Evolutionary conservation across 768 basidiomycete species (phyloP).

Genomic region (Bullera alba): DNA sequence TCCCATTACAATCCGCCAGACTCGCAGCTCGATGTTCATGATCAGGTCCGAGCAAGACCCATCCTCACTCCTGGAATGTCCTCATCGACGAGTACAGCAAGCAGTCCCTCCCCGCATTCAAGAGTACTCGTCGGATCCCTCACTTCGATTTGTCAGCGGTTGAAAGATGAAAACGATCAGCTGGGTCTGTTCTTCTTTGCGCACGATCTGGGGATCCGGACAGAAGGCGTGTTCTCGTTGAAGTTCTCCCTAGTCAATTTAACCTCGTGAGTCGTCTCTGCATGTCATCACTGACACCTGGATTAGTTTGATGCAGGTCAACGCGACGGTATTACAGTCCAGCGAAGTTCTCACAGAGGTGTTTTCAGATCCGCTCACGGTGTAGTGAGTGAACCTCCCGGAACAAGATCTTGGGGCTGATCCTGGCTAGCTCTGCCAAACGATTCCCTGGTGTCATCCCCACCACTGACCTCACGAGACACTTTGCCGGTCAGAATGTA

Average conservation of each 20-base stretch:
- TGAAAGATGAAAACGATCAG: constrained; percentile 76
- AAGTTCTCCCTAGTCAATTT: constrained; percentile 83
- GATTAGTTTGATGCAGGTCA: not conserved
- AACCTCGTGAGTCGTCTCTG: constrained; percentile 65
- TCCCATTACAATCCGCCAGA: no score
- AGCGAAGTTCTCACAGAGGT: constrained; percentile 76
- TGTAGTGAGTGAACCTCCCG: constrained; percentile 49
- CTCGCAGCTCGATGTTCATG: no score
- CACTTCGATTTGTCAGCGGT: constrained; percentile 73
- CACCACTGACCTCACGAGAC: constrained; percentile 30
- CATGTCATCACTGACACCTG: not conserved
- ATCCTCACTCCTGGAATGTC: no score
- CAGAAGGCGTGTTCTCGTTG: constrained; percentile 83
- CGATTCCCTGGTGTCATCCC: constrained; percentile 78
- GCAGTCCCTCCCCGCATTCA: no score
- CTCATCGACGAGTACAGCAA: no score
- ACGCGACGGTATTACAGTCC: not conserved
- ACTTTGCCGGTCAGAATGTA: constrained; percentile 33
- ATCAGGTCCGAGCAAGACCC: no score
- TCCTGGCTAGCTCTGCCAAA: constrained; percentile 61
- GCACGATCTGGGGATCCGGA: constrained; percentile 86
- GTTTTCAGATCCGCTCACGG: constrained; percentile 74
- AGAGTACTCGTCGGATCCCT: constrained; percentile 85
- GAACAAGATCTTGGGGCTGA: not conserved
- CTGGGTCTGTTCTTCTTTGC: constrained; percentile 90